phyloP scores from a whole-genome alignment of 768 basidiomycete species.

The Mrakia blollopis region DNA sequence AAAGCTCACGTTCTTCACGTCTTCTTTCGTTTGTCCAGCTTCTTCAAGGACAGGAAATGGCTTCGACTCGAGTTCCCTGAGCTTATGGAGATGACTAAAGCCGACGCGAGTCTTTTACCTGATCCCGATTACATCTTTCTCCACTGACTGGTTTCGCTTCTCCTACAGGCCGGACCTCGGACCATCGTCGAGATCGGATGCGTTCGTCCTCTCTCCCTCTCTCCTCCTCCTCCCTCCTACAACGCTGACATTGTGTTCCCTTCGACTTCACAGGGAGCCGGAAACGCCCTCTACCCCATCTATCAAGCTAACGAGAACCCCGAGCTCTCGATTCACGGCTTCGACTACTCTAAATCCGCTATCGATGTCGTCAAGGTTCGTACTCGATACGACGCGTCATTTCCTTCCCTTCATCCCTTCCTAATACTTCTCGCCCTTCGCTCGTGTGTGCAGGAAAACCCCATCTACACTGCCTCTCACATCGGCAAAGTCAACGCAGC shows the following conservation, averaged over 20 bases:
- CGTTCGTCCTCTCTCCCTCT: constrained; percentile 43
- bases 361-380: constrained; percentile 80
- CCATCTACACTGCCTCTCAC: constrained; percentile 62
- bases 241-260: neutral
- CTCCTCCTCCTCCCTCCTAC: neutral
- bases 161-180: constrained; percentile 63
- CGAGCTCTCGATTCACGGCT: constrained; percentile 65
- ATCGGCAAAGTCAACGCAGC: constrained; percentile 67
- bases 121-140: neutral
- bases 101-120: constrained; percentile 51
- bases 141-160: neutral
- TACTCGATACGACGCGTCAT: neutral
- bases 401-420: too few species aligned
- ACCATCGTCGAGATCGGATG: constrained; percentile 86
- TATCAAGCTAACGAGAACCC: constrained; percentile 78
- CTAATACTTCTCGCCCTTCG: neutral
- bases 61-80: constrained; percentile 93
- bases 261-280: constrained; percentile 62
- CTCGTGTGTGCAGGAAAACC: constrained; percentile 54
- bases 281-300: constrained; percentile 90
- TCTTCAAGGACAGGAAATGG: constrained; percentile 96
- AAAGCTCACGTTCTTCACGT: neutral
- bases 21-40: constrained; percentile 53
- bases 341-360: constrained; percentile 85
- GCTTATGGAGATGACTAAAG: constrained; percentile 62